Evolutionary conservation across 306 rosid genomes (phyloP), one percentile per base, ranked within the genome.

Genomic region (Trifolium repens): DNA sequence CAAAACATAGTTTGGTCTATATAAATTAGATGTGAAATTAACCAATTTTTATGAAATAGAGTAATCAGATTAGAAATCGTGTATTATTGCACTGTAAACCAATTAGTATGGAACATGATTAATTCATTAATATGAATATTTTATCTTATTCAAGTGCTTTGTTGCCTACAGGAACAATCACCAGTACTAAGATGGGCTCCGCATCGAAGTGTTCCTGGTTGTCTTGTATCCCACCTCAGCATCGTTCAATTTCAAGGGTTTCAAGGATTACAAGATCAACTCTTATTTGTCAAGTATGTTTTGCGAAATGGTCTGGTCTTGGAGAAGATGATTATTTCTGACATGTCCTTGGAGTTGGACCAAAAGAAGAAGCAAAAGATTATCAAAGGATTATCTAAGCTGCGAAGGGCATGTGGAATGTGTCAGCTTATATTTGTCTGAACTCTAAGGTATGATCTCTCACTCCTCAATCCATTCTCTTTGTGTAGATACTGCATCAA

Each of bases 141-240:
- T 11, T 4, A 43, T 10, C 47, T 10, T 10, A 52, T 9, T 8
- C 22, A 2, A 7, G 12, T 52, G 26, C 1, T 15, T 73, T 26
- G 44, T n/a, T 26, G 3, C 4, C 4, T 10, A 5, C 19, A 59
- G 59, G 54, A 26, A 24, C 34, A 12, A 60, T 16, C 30, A 3
- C n/a, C 16, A 15, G 8, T 9, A 37, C 30, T 2, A 15, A 26
- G 15, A 8, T 73, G 22, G 65, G 16, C 65, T 7, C 4, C 54
- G 43, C 78, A 66, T 7, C 7, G 46, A 10, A 73, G 7, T 59
- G 69, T 9, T 60, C 77, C 57, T 15, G 14, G 5, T 26, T 72
- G 77, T 30, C 69, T 73, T 6, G 58, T 2, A 43, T 58, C 77
- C 40, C n/a, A 57, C 8, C 14, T 57, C 7, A 24, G 1, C 32